phyloP scores from a whole-genome alignment of 495 filamentous ascomycete species.

The Penicillium longicatenatum region DNA sequence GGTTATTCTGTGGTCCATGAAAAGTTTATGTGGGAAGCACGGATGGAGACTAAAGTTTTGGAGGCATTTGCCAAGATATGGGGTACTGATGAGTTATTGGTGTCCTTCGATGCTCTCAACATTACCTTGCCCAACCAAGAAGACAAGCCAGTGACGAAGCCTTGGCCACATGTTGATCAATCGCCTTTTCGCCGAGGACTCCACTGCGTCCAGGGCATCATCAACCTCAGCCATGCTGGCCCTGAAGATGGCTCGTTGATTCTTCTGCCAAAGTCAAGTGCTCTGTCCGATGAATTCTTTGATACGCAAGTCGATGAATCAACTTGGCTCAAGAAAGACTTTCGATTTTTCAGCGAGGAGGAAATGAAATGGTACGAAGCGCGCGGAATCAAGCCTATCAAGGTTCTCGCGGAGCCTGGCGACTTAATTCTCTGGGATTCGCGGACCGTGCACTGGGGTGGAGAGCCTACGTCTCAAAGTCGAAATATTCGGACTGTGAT shows the following conservation, averaged over 20 bases:
- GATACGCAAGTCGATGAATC: slow-evolving; percentile 31
- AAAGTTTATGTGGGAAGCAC: slow-evolving; percentile 50
- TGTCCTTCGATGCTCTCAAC: slow-evolving; percentile 27
- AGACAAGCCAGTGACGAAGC: slow-evolving; percentile 18
- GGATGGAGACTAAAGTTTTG: slow-evolving; percentile 38
- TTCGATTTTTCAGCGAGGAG: slow-evolving; percentile 29
- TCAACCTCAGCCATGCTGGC: slow-evolving; percentile 38
- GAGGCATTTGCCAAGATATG: slow-evolving; percentile 34
- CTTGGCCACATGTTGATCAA: slow-evolving; percentile 31
- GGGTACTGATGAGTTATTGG: slow-evolving; percentile 25
- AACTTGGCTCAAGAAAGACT: slow-evolving; percentile 32
- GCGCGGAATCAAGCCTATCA: slow-evolving; percentile 31
- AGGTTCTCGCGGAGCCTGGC: slow-evolving; percentile 42
- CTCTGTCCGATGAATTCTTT: slow-evolving; percentile 37
- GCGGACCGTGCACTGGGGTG: slow-evolving; percentile 40
- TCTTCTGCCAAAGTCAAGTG: slow-evolving; percentile 32
- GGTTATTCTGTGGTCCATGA: slow-evolving; percentile 43
- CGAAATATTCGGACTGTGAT: slow-evolving; percentile 36
- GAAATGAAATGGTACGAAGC: slow-evolving; percentile 38
- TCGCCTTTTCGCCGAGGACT: slow-evolving; percentile 31
- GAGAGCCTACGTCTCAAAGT: slow-evolving; percentile 24
- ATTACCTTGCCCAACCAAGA: slow-evolving; percentile 19
- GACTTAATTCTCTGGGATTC: slow-evolving; percentile 50
- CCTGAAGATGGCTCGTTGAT: slow-evolving; percentile 40
- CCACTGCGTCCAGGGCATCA: slow-evolving; percentile 44